Conservation (phyloP, 331 rosid species). For the Rhamnella rubrinervis region DNA sequence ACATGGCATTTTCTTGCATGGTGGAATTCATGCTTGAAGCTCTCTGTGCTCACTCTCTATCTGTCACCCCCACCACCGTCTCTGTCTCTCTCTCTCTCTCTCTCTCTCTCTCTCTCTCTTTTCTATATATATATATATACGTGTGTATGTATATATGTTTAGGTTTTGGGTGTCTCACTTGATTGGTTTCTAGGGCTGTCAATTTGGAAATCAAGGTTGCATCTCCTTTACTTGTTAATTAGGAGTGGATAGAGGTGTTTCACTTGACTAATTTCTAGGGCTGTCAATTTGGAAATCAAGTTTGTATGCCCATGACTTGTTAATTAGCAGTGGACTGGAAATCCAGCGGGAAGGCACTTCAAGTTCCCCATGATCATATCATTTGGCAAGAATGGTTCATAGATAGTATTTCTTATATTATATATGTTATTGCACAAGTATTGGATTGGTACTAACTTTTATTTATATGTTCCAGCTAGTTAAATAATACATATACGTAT, state of each 20-base stretch:
- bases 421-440: too few species aligned
- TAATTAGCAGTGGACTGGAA: too few species aligned
- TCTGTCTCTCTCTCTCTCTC: conserved; percentile 12
- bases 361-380: too few species aligned
- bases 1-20: conserved; percentile 80
- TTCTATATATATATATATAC: not conserved
- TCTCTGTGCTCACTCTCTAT: conserved; percentile 86
- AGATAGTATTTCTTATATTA: too few species aligned
- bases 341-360: too few species aligned
- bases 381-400: too few species aligned
- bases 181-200: not conserved
- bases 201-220: not conserved
- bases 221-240: too few species aligned
- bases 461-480: too few species aligned
- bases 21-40: conserved; percentile 62
- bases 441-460: too few species aligned
- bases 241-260: too few species aligned
- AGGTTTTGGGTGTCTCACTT: not conserved
- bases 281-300: not conserved
- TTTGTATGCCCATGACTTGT: too few species aligned
- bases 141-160: not conserved
- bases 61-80: conserved; percentile 69
- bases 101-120: conserved; percentile 13
- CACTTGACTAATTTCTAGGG: not conserved
- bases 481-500: too few species aligned